phyloP scores from a whole-genome alignment of 768 basidiomycete species.

The Termitomyces sp. region DNA sequence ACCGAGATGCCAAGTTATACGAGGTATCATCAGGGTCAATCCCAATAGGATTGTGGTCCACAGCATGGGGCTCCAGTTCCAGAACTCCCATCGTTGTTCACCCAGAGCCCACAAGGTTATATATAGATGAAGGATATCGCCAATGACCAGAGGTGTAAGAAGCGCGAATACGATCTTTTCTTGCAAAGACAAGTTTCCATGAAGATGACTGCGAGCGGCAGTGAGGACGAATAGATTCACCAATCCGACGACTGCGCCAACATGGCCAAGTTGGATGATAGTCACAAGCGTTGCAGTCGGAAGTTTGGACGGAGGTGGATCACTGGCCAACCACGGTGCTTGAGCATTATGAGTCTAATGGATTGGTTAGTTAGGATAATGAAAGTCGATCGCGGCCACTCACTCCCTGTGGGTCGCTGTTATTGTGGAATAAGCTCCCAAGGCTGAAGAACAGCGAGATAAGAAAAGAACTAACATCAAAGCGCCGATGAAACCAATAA shows the following conservation, averaged over 20 bases:
- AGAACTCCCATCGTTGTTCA: constrained; percentile 60
- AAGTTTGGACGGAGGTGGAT: constrained; percentile 44
- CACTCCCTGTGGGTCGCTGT: constrained; percentile 62
- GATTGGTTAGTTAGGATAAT: constrained; percentile 1
- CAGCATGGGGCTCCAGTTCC: constrained; percentile 64
- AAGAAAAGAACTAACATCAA: constrained; percentile 33
- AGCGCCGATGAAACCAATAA: constrained; percentile 63
- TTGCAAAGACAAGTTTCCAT: constrained; percentile 57
- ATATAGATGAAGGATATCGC: constrained; percentile 63
- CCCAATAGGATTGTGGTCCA: constrained; percentile 67
- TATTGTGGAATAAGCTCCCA: constrained; percentile 8
- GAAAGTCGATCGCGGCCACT: constrained; percentile 17
- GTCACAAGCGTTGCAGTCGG: constrained; percentile 67
- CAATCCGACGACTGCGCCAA: constrained; percentile 70
- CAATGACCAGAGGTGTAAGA: constrained; percentile 64
- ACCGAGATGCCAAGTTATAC: constrained; percentile 72
- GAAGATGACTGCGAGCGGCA: constrained; percentile 57
- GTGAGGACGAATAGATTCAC: constrained; percentile 67
- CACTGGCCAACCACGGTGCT: constrained; percentile 63
- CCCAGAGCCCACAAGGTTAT: constrained; percentile 76
- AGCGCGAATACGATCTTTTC: constrained; percentile 67
- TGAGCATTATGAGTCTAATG: constrained; percentile 67
- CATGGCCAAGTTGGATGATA: constrained; percentile 72
- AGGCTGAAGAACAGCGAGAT: background rate
- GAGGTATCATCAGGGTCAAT: constrained; percentile 61